Conservation (phyloP, 176 grass and related monocot genomes). For the Themeda triandra region DNA sequence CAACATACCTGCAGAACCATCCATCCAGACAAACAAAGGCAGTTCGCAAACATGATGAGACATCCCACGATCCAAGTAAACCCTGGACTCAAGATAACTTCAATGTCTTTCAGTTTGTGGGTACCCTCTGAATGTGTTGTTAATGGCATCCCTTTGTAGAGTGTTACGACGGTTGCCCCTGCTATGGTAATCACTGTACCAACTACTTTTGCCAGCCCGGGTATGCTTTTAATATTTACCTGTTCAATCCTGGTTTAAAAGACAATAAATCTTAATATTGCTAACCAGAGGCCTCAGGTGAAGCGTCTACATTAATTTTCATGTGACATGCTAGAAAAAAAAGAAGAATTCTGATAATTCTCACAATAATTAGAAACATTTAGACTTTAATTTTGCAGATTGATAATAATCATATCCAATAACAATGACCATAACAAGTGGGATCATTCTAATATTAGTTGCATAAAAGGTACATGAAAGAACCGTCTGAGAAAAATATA, state of each 20-base stretch:
- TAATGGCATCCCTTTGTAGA: not conserved
- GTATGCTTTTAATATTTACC: not conserved
- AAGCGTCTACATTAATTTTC: too few species aligned
- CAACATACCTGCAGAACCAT: not conserved
- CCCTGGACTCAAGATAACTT: too few species aligned
- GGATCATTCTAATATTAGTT: not conserved
- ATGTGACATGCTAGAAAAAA: too few species aligned
- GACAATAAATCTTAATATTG: too few species aligned
- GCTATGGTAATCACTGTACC: not conserved
- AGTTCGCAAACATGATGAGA: not conserved
- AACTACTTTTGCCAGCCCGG: not conserved
- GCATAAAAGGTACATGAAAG: too few species aligned
- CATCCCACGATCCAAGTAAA: not conserved
- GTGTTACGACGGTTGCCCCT: not conserved
- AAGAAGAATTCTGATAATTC: too few species aligned
- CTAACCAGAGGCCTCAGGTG: too few species aligned
- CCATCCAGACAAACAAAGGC: not conserved
- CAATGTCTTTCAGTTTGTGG: not conserved
- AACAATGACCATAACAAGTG: too few species aligned
- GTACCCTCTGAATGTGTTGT: not conserved
- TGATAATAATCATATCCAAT: too few species aligned
- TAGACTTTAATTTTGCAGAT: too few species aligned
- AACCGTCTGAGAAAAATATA: not conserved
- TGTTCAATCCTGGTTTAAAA: not conserved
- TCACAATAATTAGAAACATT: too few species aligned